phyloP scores from a whole-genome alignment of 2,329 filamentous ascomycete genomes.

The Elsinoe australis region DNA sequence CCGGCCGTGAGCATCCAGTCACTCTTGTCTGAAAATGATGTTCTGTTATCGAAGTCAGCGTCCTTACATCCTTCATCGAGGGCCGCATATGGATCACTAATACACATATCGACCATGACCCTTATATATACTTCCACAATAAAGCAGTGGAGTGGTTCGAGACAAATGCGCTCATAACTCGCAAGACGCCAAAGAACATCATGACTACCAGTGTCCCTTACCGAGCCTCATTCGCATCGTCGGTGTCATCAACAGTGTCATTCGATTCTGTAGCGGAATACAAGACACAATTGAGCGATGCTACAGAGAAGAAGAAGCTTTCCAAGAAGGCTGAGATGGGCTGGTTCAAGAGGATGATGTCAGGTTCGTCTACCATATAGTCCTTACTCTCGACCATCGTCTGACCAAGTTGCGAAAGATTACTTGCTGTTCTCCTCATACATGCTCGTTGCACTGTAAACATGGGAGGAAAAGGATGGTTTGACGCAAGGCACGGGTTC shows the following conservation, averaged over 20 bases:
- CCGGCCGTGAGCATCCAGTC: too few species aligned
- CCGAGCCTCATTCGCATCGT: background rate
- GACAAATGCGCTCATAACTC: too few species aligned
- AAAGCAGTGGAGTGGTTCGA: background rate
- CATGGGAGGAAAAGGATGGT: too few species aligned
- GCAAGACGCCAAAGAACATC: background rate
- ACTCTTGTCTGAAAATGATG: too few species aligned
- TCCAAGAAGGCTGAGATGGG: background rate
- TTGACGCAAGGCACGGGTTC: too few species aligned
- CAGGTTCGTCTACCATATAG: background rate
- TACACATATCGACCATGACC: background rate
- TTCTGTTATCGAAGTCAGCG: too few species aligned
- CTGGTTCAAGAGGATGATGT: background rate
- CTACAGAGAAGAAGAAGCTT: too few species aligned
- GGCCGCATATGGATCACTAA: constrained; percentile 4
- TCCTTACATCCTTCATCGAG: too few species aligned
- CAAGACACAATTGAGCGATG: background rate
- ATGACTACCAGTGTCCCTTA: background rate
- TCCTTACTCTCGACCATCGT: background rate
- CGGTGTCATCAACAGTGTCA: background rate
- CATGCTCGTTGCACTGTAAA: too few species aligned
- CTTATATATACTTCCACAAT: background rate
- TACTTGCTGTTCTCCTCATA: background rate
- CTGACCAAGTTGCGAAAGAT: background rate
- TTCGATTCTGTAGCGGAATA: background rate